Evolutionary conservation across 2,329 filamentous ascomycete genomes (phyloP), one percentile per base, ranked within the genome.

Genomic region (Allantophomopsis lycopodina): DNA sequence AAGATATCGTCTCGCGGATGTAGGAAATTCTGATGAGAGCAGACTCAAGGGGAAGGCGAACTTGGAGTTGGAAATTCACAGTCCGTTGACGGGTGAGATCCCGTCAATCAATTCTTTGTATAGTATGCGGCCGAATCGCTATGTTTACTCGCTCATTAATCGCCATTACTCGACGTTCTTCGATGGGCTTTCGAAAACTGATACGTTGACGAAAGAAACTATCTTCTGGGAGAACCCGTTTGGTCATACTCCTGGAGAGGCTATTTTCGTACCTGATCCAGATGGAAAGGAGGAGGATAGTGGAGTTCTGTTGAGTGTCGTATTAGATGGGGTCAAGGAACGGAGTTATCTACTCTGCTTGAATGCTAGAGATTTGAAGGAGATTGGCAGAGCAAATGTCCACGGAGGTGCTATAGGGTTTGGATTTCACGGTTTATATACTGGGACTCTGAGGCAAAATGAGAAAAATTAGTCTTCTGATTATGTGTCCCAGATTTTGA

Each of bases 261-360:
- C 79, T 0, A 74, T 85, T 23, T 85, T 84, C 44, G 64, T 86
- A 1, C 60, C 68, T 1, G 58, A 66, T 23, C 71, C 71, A 0
- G 56, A 60, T 11, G 60, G 56, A 1, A 48, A 49, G 2, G 64
- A 60, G 0, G 78, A 83, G 51, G 79, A 84, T 47, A 74, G 76
- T 40, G 77, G 77, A 0, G 68, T 76, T 1, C 41, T 83, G 15
- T 51, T 83, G 41, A 73, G 63, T 36, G 68, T 84, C 1, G 71
- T 84, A 4, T 62, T 84, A 2, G 74, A 85, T 51, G 76, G 78
- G 0, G 51, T 56, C n/a, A 59, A 57, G 5, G 63, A 65, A 44
- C 70, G 46, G 44, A 83, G 78, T 46, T 84, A 83, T 54, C 57
- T 86, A 37, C 48, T 85, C 32, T 78, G 75, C 42, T 54, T 85